Evolutionary conservation across 495 filamentous ascomycete genomes (phyloP), one percentile per base, ranked within the genome.

Genomic region (Aspergillus homomorphus): DNA sequence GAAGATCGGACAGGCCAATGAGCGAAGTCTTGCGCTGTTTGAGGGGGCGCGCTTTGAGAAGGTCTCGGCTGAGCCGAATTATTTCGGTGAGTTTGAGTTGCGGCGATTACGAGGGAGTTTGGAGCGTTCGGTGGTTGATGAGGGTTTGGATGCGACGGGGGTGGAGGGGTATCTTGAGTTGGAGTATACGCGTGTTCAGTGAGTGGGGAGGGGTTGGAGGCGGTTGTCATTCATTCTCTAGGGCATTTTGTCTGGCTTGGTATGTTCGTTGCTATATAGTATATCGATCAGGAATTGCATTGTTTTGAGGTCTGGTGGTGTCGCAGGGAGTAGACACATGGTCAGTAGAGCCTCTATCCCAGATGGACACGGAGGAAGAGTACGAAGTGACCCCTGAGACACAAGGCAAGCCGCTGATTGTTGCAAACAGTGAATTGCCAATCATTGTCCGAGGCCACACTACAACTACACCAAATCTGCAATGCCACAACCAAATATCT

Each of bases 31-130:
- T 50, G 67, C 62, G 15, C 64, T 89, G 18, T 89, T 89, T 71
- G 82, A 87, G 66, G 75, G 76, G 6, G 54, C 83, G 14, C 74
- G 77, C 9, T 89, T 89, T 69, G 60, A 66, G 56, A 82, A 75
- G 62, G 64, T 73, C n/a, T 57, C 61, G 1, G 72, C 72, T 24
- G 65, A 74, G 48, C 70, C 79, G 51, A 89, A 83, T 66, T 88
- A 86, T 73, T 89, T 89, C 76, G 84, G 84, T 16, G 87, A 89
- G 66, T 73, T 82, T 55, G 85, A 87, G 66, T 63, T 87, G 62
- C 64, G 80, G 45, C 69, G 48, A 3, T 18, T 9, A 4, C 22
- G 73, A 63, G 58, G 33, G 56, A 69, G 71, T 22, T 65, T 80
- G 65, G 60, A 59, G 45, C 21, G 60, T 16, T 63, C 45, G 22